Conservation (phyloP, 1,284 basidiomycete species). For the Earliella scabrosa region DNA sequence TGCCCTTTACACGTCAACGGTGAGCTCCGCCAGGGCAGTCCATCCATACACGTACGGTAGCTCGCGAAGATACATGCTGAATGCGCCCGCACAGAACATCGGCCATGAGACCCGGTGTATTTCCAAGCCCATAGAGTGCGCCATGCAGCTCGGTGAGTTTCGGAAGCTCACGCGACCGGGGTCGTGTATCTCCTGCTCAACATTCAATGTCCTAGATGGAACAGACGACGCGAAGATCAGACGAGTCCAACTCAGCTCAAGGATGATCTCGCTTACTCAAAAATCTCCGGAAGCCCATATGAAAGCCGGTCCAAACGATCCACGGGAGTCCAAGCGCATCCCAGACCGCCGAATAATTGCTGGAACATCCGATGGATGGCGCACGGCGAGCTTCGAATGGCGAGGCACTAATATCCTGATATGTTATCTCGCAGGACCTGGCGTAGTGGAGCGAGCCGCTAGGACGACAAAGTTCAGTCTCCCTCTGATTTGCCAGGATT, state of each 20-base stretch:
- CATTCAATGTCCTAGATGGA: not conserved
- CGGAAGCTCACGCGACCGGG: not conserved
- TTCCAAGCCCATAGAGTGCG: not conserved
- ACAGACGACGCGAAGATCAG: not conserved
- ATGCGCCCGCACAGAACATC: not conserved
- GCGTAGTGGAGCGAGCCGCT: too few species aligned
- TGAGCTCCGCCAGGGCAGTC: not conserved
- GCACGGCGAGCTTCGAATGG: too few species aligned
- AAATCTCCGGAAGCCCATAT: not conserved
- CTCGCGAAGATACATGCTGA: not conserved
- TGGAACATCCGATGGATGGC: too few species aligned
- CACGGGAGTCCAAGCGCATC: too few species aligned
- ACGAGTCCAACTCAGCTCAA: not conserved
- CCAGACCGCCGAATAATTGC: too few species aligned
- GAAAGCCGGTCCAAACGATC: constrained; percentile 4
- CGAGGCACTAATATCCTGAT: too few species aligned
- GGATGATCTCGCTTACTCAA: not conserved
- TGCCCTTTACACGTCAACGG: not conserved
- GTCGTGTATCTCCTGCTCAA: not conserved
- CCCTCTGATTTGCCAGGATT: constrained; percentile 2
- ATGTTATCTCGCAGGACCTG: too few species aligned
- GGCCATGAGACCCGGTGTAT: not conserved
- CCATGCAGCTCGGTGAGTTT: not conserved
- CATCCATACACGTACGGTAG: not conserved
- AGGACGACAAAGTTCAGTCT: too few species aligned